phyloP scores from a whole-genome alignment of 352 stramenopile genomes.

The Phytophthora colocasiae region DNA sequence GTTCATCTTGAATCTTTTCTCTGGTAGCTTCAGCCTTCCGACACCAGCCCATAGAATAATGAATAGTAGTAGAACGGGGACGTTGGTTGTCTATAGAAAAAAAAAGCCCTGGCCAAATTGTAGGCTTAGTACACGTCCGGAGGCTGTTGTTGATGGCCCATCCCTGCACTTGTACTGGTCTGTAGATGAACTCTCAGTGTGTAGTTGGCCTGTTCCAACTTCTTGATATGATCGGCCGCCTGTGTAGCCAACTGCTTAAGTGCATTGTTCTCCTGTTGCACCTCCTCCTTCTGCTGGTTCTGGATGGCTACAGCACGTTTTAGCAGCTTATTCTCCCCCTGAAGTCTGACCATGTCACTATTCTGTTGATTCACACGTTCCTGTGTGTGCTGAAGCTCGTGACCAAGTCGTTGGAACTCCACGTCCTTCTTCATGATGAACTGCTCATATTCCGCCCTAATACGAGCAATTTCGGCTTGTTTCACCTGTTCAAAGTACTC shows the following conservation, averaged over 20 bases:
- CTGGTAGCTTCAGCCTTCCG: not conserved
- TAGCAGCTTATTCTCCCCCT: constrained; percentile 85
- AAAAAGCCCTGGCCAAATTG: constrained; percentile 5
- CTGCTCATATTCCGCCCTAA: constrained; percentile 88
- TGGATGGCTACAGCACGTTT: constrained; percentile 89
- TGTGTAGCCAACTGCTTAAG: constrained; percentile 80
- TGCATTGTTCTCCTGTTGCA: constrained; percentile 71
- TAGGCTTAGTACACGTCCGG: constrained; percentile 75
- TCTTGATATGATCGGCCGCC: constrained; percentile 87
- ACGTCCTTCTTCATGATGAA: constrained; percentile 83
- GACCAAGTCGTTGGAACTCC: constrained; percentile 68
- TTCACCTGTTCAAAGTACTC: constrained; percentile 91
- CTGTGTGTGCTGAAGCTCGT: constrained; percentile 60
- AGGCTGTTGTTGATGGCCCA: constrained; percentile 46
- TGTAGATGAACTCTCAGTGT: constrained; percentile 86
- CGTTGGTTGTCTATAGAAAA: constrained; percentile 22
- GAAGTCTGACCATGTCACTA: constrained; percentile 67
- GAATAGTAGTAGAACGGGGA: constrained; percentile 33
- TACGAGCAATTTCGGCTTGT: constrained; percentile 77
- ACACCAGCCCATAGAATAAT: constrained; percentile 35
- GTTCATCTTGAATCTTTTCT: not conserved
- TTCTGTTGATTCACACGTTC: constrained; percentile 50
- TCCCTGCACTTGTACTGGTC: constrained; percentile 65
- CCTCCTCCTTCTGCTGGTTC: constrained; percentile 89
- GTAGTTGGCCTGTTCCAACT: constrained; percentile 89